phyloP scores from a whole-genome alignment of 441 rosid species.

The Jatropha multifida region DNA sequence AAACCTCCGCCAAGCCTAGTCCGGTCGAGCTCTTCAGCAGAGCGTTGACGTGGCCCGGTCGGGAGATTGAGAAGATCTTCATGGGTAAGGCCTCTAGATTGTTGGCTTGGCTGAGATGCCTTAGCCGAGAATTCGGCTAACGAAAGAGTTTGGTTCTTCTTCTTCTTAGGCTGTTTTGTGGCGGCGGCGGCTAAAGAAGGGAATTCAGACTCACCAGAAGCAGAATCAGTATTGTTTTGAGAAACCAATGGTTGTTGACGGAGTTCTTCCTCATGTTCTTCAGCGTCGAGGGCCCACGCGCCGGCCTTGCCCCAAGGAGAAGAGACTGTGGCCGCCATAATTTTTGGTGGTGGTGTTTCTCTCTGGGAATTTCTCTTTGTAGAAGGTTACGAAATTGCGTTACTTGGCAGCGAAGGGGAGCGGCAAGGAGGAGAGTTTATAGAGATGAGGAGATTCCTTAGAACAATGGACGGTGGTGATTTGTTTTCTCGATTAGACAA shows the following conservation, averaged over 20 bases:
- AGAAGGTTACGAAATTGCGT: background rate
- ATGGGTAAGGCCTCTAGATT: conserved; percentile 41
- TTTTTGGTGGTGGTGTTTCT: background rate
- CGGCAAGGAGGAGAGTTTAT: background rate
- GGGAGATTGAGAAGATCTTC: conserved; percentile 66
- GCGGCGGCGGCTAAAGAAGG: conserved; percentile 75
- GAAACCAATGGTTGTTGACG: conserved; percentile 30
- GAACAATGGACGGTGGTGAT: background rate
- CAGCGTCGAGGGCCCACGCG: conserved; percentile 91
- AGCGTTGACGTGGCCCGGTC: conserved; percentile 79
- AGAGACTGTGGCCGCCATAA: conserved; percentile 79
- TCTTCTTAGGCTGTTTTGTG: conserved; percentile 60
- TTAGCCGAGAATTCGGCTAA: conserved; percentile 53
- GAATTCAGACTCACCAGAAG: conserved; percentile 43
- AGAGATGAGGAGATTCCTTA: background rate
- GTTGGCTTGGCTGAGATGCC: conserved; percentile 24
- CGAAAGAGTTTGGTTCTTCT: conserved; percentile 60
- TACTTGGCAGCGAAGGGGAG: conserved; percentile 3
- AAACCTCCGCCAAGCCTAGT: conserved; percentile 76
- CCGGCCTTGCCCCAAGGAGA: conserved; percentile 93
- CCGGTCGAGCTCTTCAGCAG: conserved; percentile 81
- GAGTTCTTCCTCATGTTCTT: conserved; percentile 76
- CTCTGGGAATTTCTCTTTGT: background rate
- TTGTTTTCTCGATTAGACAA: background rate
- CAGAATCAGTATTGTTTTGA: background rate